These are phyloP conservation scores for Sinapis alba DNA, from an alignment of 441 rosid genomes.

Conservation along the genomic window DNA sequence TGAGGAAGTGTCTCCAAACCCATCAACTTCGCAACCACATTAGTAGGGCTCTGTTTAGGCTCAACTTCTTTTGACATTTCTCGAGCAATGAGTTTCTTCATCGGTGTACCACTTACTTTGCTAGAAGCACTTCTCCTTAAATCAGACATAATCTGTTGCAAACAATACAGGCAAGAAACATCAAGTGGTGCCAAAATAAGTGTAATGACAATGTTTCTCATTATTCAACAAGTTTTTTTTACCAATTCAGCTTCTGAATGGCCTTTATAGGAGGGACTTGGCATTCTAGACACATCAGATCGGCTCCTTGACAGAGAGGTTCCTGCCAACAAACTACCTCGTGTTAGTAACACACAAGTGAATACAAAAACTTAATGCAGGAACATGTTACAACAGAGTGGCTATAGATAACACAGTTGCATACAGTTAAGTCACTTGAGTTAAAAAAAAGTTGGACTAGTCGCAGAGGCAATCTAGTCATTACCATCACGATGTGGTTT, in stretches of 20 bases:
- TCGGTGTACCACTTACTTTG: constrained; percentile 64
- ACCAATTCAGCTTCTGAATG: constrained; percentile 75
- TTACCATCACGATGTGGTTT: constrained; percentile 71
- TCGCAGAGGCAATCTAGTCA: constrained; percentile 12
- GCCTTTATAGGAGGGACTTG: constrained; percentile 54
- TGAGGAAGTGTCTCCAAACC: constrained; percentile 87
- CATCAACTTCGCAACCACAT: constrained; percentile 96
- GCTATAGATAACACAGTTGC: neutral
- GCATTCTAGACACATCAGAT: constrained; percentile 65
- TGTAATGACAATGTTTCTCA: neutral
- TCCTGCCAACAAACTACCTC: constrained; percentile 55
- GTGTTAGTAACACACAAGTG: constrained; percentile 39
- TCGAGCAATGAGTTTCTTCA: constrained; percentile 82
- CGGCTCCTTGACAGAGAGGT: constrained; percentile 66
- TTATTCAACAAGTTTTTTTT: constrained; percentile 6
- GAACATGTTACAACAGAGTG: constrained; percentile 6
- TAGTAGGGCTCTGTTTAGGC: constrained; percentile 60
- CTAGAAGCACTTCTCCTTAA: constrained; percentile 67
- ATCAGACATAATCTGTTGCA: constrained; percentile 64
- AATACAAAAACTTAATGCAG: constrained; percentile 5
- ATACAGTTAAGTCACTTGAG: neutral
- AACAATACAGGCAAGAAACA: constrained; percentile 30
- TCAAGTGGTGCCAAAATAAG: constrained; percentile 30
- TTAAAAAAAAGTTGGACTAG: neutral
- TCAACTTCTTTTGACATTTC: constrained; percentile 85